Base-by-base conservation (phyloP, 2,329 filamentous ascomycete genomes). In the Zasmidium angulare region DNA sequence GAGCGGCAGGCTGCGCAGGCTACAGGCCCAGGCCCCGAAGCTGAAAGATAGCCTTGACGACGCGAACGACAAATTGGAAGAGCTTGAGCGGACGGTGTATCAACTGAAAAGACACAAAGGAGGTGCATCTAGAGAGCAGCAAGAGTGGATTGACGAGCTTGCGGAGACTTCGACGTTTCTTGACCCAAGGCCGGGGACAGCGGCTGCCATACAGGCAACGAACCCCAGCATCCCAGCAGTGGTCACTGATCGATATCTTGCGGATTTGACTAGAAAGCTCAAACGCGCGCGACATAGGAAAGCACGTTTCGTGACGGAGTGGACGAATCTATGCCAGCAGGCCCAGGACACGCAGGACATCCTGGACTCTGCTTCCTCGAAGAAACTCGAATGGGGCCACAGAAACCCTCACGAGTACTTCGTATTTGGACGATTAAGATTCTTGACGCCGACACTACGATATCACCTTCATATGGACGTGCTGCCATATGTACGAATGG, bases 101-200 rank as follows among this genome's bases (percentile, higher is more conserved):
- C 90, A 95, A 72, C 81, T 99, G 46, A 86, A 88, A 65, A 86
- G 88, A 65, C 85, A 92, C 66, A 97, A 96, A 78, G 88, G 85
- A 2, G 91, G 89, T 17, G 90, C 86, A 22, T 87, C 90, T 3
- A 79, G 81, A 56, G 84, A 89, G 46, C 95, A 93, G 70, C 86
- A 88, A 66, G 93, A 96, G 67, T 99, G 95, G 95, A 96, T 99
- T 65, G 93, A 98, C 66, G 95, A 99, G 71, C 79, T 99, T 29
- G 87, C 86, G 2, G 93, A 98, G 64, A 85, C 88, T 63, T 86
- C 87, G 48, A 87, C 84, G 67, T 75, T 91, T 4, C 84, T 87
- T 1, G 90, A 93, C 65, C 78, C 72, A 55, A 78, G 82, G 49
- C 70, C 76, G 24, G 71, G 75, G 3, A 66, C 74, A 3, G 71